Evolutionary conservation across 2,329 filamentous ascomycete genomes (phyloP).

Genomic region (Coniosporium tulheliwenetii): DNA sequence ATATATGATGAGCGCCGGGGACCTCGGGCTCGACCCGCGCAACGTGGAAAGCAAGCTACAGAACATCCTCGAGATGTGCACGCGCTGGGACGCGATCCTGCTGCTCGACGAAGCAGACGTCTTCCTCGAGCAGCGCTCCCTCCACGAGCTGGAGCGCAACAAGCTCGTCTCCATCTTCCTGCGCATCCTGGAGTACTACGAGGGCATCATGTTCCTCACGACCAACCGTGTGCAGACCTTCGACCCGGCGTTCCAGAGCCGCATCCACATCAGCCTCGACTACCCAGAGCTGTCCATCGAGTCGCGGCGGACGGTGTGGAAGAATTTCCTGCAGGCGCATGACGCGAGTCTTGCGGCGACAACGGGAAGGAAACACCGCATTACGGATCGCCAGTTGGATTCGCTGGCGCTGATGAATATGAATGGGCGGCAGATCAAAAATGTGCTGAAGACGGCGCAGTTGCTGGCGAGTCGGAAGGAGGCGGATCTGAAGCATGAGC

Average conservation of each 20-base stretch:
- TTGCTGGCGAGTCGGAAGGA: slow-evolving; percentile 12
- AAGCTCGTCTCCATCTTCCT: slow-evolving; percentile 28
- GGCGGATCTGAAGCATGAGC: slow-evolving; percentile 10
- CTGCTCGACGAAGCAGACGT: slow-evolving; percentile 36
- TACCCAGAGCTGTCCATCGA: slow-evolving; percentile 23
- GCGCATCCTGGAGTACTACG: slow-evolving; percentile 18
- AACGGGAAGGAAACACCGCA: slow-evolving; percentile 1
- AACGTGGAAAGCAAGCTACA: slow-evolving; percentile 29
- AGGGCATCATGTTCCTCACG: slow-evolving; percentile 30
- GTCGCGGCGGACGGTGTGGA: slow-evolving; percentile 25
- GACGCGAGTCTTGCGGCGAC: slow-evolving; percentile 3
- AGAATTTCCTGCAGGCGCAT: slow-evolving; percentile 22
- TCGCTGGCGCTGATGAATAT: slow-evolving; percentile 14
- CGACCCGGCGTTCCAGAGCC: slow-evolving; percentile 29
- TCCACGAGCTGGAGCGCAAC: slow-evolving; percentile 27
- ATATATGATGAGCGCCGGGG: slow-evolving; percentile 33
- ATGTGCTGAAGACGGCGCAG: slow-evolving; percentile 24
- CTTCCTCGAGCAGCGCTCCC: slow-evolving; percentile 22
- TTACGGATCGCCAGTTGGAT: slow-evolving; percentile 15
- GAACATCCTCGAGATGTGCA: slow-evolving; percentile 30
- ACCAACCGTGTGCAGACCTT: slow-evolving; percentile 28
- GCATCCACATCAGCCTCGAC: slow-evolving; percentile 27
- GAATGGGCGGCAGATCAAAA: slow-evolving; percentile 28
- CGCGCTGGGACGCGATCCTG: slow-evolving; percentile 35
- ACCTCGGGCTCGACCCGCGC: slow-evolving; percentile 28